Evolutionary conservation across 129 eudicot genomes (phyloP).

Genomic region (Flaveria trinervia): DNA sequence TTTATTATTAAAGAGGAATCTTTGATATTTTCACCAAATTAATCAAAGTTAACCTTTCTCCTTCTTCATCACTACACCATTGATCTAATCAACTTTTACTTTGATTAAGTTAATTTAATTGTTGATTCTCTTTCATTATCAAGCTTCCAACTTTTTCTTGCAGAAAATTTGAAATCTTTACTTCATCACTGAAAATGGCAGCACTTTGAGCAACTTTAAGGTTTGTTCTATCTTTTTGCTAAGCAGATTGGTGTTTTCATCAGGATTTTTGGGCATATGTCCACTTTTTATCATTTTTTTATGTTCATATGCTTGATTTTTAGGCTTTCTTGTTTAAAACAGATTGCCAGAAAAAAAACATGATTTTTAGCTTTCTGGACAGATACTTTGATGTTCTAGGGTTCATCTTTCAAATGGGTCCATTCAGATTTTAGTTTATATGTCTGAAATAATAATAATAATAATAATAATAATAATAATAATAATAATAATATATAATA

Average conservation of each 20-base stretch:
- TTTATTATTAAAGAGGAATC: constrained; percentile 36
- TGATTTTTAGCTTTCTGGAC: neutral
- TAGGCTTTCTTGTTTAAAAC: constrained; percentile 21
- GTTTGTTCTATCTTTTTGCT: constrained; percentile 35
- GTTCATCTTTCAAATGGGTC: neutral
- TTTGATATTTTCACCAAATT: constrained; percentile 34
- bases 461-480: neutral
- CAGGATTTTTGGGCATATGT: neutral
- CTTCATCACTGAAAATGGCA: constrained; percentile 43
- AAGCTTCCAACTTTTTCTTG: constrained; percentile 32
- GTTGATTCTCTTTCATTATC: constrained; percentile 39
- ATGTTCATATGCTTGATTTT: constrained; percentile 22
- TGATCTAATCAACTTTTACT: constrained; percentile 25
- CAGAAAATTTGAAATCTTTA: constrained; percentile 33
- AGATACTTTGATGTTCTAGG: constrained; percentile 10
- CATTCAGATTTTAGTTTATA: neutral
- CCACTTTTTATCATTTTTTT: neutral
- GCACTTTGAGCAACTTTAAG: constrained; percentile 43
- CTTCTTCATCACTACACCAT: constrained; percentile 37
- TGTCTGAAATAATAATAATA: neutral
- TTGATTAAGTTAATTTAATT: neutral
- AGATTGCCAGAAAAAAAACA: neutral
- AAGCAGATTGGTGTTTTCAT: constrained; percentile 12
- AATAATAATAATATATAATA: neutral
- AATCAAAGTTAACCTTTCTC: constrained; percentile 33